phyloP scores from a whole-genome alignment of 2,329 filamentous ascomycete genomes.

The Microascus cirrosus region DNA sequence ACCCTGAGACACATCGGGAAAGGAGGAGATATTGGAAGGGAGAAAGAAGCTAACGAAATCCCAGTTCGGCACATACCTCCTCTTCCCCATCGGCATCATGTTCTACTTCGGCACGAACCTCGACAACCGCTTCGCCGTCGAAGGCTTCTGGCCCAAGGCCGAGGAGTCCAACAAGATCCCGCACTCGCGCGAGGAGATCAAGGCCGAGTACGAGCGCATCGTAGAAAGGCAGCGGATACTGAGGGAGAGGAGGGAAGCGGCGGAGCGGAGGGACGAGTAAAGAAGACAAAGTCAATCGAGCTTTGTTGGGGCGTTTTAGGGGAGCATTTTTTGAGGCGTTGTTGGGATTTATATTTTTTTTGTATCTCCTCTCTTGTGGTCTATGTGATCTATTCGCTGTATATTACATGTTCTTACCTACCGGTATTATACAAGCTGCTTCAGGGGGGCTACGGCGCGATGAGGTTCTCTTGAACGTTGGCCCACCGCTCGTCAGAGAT shows the following conservation, averaged over 20 bases:
- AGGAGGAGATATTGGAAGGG: too few species aligned
- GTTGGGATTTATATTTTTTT: not conserved
- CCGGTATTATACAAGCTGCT: not conserved
- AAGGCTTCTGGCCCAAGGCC: constrained; percentile 85
- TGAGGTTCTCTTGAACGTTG: constrained; percentile 29
- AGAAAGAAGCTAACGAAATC: not conserved
- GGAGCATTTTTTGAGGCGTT: constrained; percentile 8
- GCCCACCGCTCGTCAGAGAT: constrained; percentile 36
- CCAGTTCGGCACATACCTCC: constrained; percentile 95
- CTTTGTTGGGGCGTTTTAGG: not conserved
- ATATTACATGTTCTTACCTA: not conserved
- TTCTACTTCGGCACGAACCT: constrained; percentile 99
- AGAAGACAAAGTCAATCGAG: constrained; percentile 11
- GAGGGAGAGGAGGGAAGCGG: constrained; percentile 40
- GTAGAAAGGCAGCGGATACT: constrained; percentile 59
- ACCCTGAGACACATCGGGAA: too few species aligned
- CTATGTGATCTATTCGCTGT: constrained; percentile 5
- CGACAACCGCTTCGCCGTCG: constrained; percentile 78
- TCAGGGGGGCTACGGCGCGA: not conserved
- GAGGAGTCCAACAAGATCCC: constrained; percentile 69
- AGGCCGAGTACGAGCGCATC: constrained; percentile 66
- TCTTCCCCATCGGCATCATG: constrained; percentile 99
- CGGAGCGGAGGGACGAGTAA: constrained; percentile 20
- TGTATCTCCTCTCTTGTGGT: not conserved
- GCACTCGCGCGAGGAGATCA: constrained; percentile 70